Evolutionary conservation across 805 yeast species (phyloP), one percentile per base, ranked within the genome.

Genomic region (Millerozyma miso): DNA sequence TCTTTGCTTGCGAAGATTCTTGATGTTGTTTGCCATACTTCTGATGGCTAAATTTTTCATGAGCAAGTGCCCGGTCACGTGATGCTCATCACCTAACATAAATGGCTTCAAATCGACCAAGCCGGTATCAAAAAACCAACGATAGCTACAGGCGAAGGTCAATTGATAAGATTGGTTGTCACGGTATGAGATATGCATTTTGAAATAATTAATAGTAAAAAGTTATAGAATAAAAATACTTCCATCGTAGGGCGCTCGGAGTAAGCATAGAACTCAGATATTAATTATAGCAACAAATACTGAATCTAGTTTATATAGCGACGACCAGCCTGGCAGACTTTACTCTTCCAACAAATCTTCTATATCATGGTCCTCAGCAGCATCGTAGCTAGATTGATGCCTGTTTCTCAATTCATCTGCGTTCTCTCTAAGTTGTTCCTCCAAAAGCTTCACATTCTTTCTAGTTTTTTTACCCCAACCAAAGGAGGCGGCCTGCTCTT

Each of bases 391-490:
- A 31, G 75, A 71, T 60, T 60, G 77, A 60, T 58, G 63, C 62
- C 56, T 66, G 48, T 51, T 65, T 60, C 69, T 69, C 60, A 63
- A 52, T 38, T 59, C 63, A 16, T 62, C 58, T 37, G 67, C 58
- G 13, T 64, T 57, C 39, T 77, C 74, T 52, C 80, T 79, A 33
- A 84, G 65, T 13, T 74, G 49, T 43, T 76, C 68, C 52, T 81
- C 76, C 52, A 80, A 80, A 45, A 69, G 67, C 59, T 78, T 76
- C 34, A 78, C 79, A 45, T 70, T 71, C 49, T 70, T 69, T 67
- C 90, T 76, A 4, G 90, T 84, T 55, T 74, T 74, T 59, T 85
- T 85, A 42, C 93, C 93, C 88, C 89, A 85, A 20, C 93, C 91
- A 69, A 85, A 85, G 4, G 71, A 49, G 32, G 65, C 57, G 31